phyloP scores from a whole-genome alignment of 192 early-diverging fungal genomes.

The Podila epicladia region DNA sequence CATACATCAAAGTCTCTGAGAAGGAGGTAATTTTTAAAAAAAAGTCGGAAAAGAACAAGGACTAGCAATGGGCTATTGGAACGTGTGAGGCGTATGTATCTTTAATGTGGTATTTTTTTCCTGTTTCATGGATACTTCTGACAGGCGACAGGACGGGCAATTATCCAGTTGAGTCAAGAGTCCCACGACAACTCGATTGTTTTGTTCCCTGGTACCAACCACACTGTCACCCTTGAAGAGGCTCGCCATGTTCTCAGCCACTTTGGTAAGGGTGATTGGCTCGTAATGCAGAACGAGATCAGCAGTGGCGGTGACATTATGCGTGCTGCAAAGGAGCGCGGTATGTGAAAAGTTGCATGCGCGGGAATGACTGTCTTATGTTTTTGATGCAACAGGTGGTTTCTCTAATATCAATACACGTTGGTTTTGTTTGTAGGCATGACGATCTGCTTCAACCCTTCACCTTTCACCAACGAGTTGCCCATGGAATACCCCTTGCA shows the following conservation, averaged over 20 bases:
- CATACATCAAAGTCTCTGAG: constrained; percentile 62
- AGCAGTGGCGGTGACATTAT: constrained; percentile 72
- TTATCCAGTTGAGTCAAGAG: constrained; percentile 80
- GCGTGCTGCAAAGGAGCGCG: constrained; percentile 58
- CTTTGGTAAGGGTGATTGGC: constrained; percentile 75
- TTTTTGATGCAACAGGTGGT: neutral
- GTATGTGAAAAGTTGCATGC: constrained; percentile 22
- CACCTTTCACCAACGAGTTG: constrained; percentile 70
- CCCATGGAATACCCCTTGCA: constrained; percentile 61
- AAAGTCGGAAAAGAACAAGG: neutral
- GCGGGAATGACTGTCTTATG: neutral
- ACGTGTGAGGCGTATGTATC: neutral
- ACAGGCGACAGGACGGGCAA: constrained; percentile 81
- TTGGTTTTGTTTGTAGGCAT: constrained; percentile 57
- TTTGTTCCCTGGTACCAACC: constrained; percentile 83
- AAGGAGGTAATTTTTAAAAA: constrained; percentile 48
- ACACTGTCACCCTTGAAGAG: constrained; percentile 60
- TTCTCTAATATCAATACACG: neutral
- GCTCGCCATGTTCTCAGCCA: constrained; percentile 57
- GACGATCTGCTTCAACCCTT: constrained; percentile 85
- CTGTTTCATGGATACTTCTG: constrained; percentile 1
- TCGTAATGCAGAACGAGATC: constrained; percentile 92
- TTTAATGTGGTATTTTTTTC: neutral
- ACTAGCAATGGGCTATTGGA: too few relatives aligned
- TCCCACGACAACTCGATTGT: constrained; percentile 91